Percentiles rank a stretch among this genome's conserved stretches.
These are phyloP conservation scores for Aristolochia contorta DNA, from an alignment of 164 flowering plant genomes.

Conservation along the genomic window DNA sequence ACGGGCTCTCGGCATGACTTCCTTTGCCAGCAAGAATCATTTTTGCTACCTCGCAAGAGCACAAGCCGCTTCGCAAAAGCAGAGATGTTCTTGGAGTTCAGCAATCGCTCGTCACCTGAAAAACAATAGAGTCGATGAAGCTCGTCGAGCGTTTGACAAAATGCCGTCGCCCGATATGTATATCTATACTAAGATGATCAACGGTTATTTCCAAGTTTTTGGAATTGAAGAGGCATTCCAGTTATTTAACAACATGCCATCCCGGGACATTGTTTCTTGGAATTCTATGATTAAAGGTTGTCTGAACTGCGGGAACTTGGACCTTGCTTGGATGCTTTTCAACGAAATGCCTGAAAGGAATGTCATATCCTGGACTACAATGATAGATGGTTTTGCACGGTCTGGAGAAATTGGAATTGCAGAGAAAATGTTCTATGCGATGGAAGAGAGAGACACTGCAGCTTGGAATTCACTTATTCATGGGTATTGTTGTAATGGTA, in stretches of 20 bases:
- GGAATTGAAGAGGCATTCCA: slow-evolving; percentile 5
- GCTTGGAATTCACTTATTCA: slow-evolving; percentile 16
- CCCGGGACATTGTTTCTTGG: slow-evolving; percentile 11
- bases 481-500: slow-evolving; percentile 13
- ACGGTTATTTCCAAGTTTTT: background rate
- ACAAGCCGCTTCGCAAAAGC: too few relatives aligned
- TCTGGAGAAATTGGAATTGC: slow-evolving; percentile 6
- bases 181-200: slow-evolving; percentile 7
- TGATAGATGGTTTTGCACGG: slow-evolving; percentile 6
- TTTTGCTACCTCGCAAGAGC: too few relatives aligned
- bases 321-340: slow-evolving; percentile 8
- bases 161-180: slow-evolving; percentile 8
- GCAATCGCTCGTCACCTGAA: slow-evolving; percentile 6
- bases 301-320: slow-evolving; percentile 9
- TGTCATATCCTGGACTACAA: slow-evolving; percentile 14
- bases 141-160: slow-evolving; percentile 4
- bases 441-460: slow-evolving; percentile 13
- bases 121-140: slow-evolving; percentile 7
- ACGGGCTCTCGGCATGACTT: too few relatives aligned
- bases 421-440: slow-evolving; percentile 7
- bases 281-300: slow-evolving; percentile 13
- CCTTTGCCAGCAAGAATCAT: too few relatives aligned
- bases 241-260: slow-evolving; percentile 10
- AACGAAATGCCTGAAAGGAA: slow-evolving; percentile 15
- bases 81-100: slow-evolving; percentile 1